Evolutionary conservation across 208 protist genomes (phyloP).

Genomic region (Leishmania aethiopica): DNA sequence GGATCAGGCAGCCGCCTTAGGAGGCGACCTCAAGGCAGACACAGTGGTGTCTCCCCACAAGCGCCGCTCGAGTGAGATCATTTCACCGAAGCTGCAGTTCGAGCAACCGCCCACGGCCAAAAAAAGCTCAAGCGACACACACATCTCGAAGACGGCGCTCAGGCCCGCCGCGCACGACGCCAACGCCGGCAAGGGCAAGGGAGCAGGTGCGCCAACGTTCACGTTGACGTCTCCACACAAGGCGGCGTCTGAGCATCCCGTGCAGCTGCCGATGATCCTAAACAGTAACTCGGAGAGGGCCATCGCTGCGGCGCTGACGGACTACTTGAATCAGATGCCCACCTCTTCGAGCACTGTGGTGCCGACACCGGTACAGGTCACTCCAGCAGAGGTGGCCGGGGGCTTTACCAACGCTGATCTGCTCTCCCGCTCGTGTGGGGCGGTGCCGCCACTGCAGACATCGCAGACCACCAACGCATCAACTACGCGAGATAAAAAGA

Average conservation of each 20-base stretch:
- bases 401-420: neutral
- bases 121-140: neutral
- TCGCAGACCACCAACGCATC: neutral
- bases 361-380: neutral
- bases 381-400: conserved; percentile 1
- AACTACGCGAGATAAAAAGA: neutral
- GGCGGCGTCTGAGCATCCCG: neutral
- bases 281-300: conserved; percentile 2
- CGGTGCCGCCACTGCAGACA: neutral
- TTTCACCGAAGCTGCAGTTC: neutral
- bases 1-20: neutral
- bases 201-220: neutral
- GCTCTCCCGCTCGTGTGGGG: neutral
- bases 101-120: neutral
- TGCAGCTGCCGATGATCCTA: conserved; percentile 31
- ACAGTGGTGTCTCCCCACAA: neutral
- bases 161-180: neutral
- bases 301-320: neutral
- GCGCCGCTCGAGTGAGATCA: neutral
- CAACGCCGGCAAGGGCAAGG: neutral
- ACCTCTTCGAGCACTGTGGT: neutral
- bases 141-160: neutral
- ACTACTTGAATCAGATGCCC: neutral
- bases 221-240: neutral
- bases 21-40: neutral